phyloP scores from a whole-genome alignment of 192 early-diverging fungal genomes.

The Gaertneriomyces semiglobifer region DNA sequence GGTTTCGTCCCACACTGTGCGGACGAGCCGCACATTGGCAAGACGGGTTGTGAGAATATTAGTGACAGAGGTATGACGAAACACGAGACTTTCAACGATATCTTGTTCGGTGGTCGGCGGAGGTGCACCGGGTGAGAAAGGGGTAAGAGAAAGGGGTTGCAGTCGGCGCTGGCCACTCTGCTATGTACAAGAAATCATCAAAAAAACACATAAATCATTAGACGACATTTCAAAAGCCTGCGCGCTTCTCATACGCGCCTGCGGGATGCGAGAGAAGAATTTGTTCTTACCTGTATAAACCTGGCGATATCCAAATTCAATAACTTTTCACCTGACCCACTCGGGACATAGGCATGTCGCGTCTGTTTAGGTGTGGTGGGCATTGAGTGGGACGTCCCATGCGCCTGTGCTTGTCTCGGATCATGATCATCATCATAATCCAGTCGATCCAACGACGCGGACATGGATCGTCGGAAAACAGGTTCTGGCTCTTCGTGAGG shows the following conservation, averaged over 20 bases:
- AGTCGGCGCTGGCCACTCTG: constrained; percentile 22
- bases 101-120: constrained; percentile 33
- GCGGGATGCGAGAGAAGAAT: neutral
- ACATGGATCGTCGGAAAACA: neutral
- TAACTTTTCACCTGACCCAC: constrained; percentile 33
- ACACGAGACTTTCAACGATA: constrained; percentile 35
- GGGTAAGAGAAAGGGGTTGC: constrained; percentile 25
- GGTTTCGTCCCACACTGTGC: constrained; percentile 43
- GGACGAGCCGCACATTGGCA: constrained; percentile 30
- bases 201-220: no score
- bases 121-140: constrained; percentile 14
- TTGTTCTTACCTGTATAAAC: constrained; percentile 34
- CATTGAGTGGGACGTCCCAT: neutral
- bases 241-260: neutral
- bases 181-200: neutral
- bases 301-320: constrained; percentile 44
- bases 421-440: neutral
- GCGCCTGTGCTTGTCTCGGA: neutral
- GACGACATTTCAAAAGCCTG: no score
- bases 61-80: constrained; percentile 45
- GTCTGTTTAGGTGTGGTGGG: neutral
- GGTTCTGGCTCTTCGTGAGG: neutral
- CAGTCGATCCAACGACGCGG: neutral
- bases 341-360: constrained; percentile 26
- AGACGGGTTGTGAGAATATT: constrained; percentile 41